phyloP scores from a whole-genome alignment of 1,284 basidiomycete species.

The Puccinia hordei region DNA sequence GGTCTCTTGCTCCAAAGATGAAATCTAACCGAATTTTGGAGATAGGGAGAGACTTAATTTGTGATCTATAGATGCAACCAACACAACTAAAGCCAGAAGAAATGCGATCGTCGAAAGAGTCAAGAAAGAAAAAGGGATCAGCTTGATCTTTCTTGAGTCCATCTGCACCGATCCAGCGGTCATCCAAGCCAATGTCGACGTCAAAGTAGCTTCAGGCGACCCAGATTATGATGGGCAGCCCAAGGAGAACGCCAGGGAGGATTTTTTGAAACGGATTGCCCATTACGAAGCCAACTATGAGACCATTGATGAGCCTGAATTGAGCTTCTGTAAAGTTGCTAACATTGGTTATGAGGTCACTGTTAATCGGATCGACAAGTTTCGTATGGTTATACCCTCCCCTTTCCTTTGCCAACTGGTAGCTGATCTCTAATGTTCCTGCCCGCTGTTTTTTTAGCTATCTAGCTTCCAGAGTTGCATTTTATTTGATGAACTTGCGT shows the following conservation, averaged over 20 bases:
- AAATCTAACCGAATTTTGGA: too few relatives aligned
- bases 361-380: conserved; percentile 48
- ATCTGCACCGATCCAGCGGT: conserved; percentile 89
- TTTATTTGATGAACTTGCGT: conserved; percentile 86
- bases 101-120: conserved; percentile 74
- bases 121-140: conserved; percentile 83
- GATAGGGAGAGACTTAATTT: too few relatives aligned
- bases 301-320: conserved; percentile 70
- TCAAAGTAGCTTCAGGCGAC: conserved; percentile 94
- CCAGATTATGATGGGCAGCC: conserved; percentile 93
- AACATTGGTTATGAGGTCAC: conserved; percentile 48
- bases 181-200: conserved; percentile 90
- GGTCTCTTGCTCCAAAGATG: conserved; percentile 8
- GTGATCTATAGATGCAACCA: conserved; percentile 71
- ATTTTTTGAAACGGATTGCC: conserved; percentile 87
- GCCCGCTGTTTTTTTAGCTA: conserved; percentile 36
- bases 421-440: conserved; percentile 51
- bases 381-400: not conserved
- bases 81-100: conserved; percentile 77
- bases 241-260: conserved; percentile 78
- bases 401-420: conserved; percentile 51
- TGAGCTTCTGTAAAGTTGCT: conserved; percentile 48
- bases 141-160: conserved; percentile 90
- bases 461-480: conserved; percentile 75
- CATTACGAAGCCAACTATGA: conserved; percentile 97